These are phyloP conservation scores for Phytopythium ostracodes DNA, from an alignment of 352 stramenopile genomes.

Conservation along the genomic window DNA sequence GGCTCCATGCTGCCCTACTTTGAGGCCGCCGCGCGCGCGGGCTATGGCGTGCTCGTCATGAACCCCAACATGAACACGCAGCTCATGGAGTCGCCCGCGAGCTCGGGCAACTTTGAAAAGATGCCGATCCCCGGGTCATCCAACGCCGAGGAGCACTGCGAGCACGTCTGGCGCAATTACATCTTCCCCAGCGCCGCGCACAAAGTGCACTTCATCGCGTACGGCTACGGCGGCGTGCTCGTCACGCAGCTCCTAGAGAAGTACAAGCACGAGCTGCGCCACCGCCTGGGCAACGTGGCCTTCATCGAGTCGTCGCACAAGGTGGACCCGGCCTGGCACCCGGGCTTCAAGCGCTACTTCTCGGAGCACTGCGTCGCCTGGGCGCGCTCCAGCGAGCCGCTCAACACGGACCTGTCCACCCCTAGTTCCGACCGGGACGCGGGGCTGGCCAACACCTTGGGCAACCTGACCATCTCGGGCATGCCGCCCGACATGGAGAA, in stretches of 20 bases:
- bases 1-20: constrained; percentile 90
- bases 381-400: constrained; percentile 55
- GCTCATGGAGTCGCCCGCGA: constrained; percentile 55
- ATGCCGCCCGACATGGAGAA: constrained; percentile 12
- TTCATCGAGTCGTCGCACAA: constrained; percentile 88
- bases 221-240: constrained; percentile 76
- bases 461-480: constrained; percentile 13
- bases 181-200: constrained; percentile 73
- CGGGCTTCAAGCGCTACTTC: constrained; percentile 76
- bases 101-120: constrained; percentile 49
- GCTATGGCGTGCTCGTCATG: constrained; percentile 86
- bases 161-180: constrained; percentile 88
- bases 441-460: constrained; percentile 1
- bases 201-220: constrained; percentile 89
- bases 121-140: constrained; percentile 78
- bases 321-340: constrained; percentile 64
- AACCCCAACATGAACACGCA: constrained; percentile 91
- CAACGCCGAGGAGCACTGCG: constrained; percentile 84
- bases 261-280: constrained; percentile 72
- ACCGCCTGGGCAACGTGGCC: constrained; percentile 77
- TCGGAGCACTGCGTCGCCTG: constrained; percentile 79
- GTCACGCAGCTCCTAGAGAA: constrained; percentile 82
- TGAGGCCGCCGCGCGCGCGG: constrained; percentile 56
- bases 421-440: too few species aligned
- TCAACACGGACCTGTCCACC: constrained; percentile 60